These are phyloP conservation scores for Tricholoma sp. DNA, from an alignment of 768 basidiomycete genomes.

Conservation along the genomic window DNA sequence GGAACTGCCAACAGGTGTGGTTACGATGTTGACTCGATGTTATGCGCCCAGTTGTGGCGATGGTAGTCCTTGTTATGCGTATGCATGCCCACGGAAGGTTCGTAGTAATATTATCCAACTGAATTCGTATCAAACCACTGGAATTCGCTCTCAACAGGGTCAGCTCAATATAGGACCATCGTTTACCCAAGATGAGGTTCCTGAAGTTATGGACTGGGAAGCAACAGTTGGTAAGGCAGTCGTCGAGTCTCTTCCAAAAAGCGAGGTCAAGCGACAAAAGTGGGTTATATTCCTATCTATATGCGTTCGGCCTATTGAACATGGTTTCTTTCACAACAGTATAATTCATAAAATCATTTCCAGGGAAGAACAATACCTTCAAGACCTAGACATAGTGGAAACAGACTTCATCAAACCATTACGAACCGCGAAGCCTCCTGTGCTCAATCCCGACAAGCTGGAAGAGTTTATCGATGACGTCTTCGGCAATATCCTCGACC, in stretches of 20 bases:
- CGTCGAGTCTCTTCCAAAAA: conserved; percentile 52
- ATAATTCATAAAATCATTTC: conserved; percentile 86
- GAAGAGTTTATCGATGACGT: conserved; percentile 87
- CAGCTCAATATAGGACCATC: conserved; percentile 24
- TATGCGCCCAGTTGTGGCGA: conserved; percentile 86
- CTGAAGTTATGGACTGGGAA: conserved; percentile 37
- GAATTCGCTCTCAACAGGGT: conserved; percentile 18
- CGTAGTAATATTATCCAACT: neutral
- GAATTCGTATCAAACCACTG: neutral
- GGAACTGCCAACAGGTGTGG: conserved; percentile 81
- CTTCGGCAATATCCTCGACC: conserved; percentile 82
- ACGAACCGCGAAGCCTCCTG: conserved; percentile 36
- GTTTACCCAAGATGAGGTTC: conserved; percentile 24
- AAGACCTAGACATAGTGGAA: conserved; percentile 83
- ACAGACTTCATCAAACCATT: conserved; percentile 53
- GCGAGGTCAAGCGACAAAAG: conserved; percentile 83
- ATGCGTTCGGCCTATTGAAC: neutral
- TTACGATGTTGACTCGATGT: conserved; percentile 86
- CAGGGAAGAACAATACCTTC: conserved; percentile 85
- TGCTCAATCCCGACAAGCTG: conserved; percentile 46
- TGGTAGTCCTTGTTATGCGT: conserved; percentile 76
- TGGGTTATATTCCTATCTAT: conserved; percentile 18
- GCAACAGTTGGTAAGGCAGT: conserved; percentile 38
- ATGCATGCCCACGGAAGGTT: conserved; percentile 72
- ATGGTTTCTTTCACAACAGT: conserved; percentile 21